Conservation (phyloP, 106 monocot species). For the Acorus gramineus region DNA sequence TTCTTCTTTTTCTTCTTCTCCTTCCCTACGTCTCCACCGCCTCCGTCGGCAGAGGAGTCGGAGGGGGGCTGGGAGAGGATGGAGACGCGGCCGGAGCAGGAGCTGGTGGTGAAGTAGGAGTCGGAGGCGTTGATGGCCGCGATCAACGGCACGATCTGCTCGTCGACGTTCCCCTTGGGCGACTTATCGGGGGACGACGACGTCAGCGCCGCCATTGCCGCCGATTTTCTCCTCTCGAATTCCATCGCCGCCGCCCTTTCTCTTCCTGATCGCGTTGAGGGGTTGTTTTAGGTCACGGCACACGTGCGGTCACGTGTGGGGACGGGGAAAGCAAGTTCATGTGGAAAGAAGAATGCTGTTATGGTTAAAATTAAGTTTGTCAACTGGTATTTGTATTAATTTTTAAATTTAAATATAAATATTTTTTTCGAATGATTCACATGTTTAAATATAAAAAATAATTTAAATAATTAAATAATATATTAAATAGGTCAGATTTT, state of each 20-base stretch:
- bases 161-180: slow-evolving; percentile 75
- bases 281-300: too few species aligned
- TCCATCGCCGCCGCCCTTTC: slow-evolving; percentile 21
- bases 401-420: too few species aligned
- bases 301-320: too few species aligned
- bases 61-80: not conserved
- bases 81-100: slow-evolving; percentile 49
- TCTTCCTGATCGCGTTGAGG: too few species aligned
- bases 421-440: too few species aligned
- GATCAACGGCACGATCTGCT: slow-evolving; percentile 57
- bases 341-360: too few species aligned
- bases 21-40: not conserved
- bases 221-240: slow-evolving; percentile 57
- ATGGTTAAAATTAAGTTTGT: too few species aligned
- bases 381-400: too few species aligned
- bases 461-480: too few species aligned
- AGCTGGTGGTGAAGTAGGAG: slow-evolving; percentile 87
- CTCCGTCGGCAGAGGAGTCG: not conserved
- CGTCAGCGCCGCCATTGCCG: slow-evolving; percentile 43
- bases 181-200: slow-evolving; percentile 64
- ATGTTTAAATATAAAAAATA: too few species aligned
- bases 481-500: too few species aligned
- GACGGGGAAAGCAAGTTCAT: too few species aligned
- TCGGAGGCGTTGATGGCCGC: slow-evolving; percentile 52
- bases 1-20: slow-evolving; percentile 38